Conservation (phyloP, 176 grass and related monocot species). For the Themeda triandra region DNA sequence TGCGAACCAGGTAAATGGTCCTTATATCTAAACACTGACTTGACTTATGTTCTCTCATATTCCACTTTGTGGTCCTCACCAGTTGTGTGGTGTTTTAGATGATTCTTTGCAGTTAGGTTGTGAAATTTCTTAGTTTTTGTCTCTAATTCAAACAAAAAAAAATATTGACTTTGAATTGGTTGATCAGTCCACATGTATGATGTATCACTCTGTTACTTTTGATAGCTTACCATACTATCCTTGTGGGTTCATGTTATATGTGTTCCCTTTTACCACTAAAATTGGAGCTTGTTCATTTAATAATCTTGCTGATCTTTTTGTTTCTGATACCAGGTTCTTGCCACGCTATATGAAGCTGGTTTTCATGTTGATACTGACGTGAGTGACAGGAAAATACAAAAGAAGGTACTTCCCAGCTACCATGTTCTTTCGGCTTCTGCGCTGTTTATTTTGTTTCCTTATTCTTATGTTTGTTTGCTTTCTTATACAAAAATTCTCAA, state of each 20-base stretch:
- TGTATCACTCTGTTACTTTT: neutral
- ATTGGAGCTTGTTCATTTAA: neutral
- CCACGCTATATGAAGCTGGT: conserved; percentile 60
- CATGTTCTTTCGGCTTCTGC: neutral
- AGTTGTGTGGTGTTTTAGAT: neutral
- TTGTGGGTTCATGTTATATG: neutral
- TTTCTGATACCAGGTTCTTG: conserved; percentile 56
- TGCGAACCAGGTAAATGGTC: conserved; percentile 66
- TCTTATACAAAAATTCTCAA: neutral
- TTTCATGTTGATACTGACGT: conserved; percentile 77
- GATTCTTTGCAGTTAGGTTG: neutral
- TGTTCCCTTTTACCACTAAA: neutral
- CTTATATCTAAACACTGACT: neutral
- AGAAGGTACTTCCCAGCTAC: conserved; percentile 59
- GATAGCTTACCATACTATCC: neutral
- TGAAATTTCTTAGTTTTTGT: neutral
- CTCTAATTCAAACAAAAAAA: neutral
- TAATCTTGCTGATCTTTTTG: neutral
- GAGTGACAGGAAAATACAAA: conserved; percentile 90
- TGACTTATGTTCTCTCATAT: conserved; percentile 19
- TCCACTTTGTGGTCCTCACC: neutral
- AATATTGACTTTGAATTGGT: neutral
- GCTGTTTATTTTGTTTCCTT: neutral
- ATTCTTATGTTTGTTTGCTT: neutral
- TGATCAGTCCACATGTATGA: neutral